A percentile compares a stretch with the other conserved stretches of the same genome.
Conservation (phyloP, 768 basidiomycete genomes). For the Psilocybe tampanensis region DNA sequence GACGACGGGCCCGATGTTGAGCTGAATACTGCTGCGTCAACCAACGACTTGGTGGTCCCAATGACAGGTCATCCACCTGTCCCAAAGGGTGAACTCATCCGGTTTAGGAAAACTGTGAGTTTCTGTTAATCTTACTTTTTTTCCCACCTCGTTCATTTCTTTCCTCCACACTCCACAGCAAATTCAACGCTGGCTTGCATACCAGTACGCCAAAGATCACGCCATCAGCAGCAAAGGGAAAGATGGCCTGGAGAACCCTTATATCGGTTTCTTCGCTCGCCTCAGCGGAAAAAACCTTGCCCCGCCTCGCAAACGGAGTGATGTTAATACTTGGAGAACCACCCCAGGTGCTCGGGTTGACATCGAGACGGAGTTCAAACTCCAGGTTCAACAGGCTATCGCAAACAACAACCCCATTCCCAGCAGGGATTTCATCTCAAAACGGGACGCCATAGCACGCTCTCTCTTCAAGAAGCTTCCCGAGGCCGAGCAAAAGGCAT, state of each 20-base stretch:
- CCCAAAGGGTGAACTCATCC: constrained; percentile 1
- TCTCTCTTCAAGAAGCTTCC: neutral
- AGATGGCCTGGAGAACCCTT: constrained; percentile 4
- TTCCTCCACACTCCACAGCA: constrained; percentile 3
- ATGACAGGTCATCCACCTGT: neutral
- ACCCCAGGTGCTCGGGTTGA: neutral
- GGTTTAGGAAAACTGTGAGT: neutral
- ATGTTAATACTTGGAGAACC: constrained; percentile 7
- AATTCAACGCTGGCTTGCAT: neutral
- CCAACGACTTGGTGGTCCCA: neutral
- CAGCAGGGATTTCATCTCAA: neutral
- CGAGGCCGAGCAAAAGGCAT: constrained; percentile 1
- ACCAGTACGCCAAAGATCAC: constrained; percentile 1
- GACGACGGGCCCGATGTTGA: constrained; percentile 9
- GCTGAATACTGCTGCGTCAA: neutral
- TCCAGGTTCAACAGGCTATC: neutral
- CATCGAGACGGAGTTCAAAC: neutral
- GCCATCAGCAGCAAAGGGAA: constrained; percentile 4
- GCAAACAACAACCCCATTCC: neutral
- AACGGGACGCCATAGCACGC: constrained; percentile 1
- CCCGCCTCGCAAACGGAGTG: neutral
- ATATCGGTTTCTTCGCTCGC: no score
- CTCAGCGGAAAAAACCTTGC: neutral
- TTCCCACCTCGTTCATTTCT: constrained; percentile 5
- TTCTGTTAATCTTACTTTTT: neutral